These are phyloP conservation scores for Haplosporangium sp. DNA, from an alignment of 371 early-diverging fungal genomes.

Conservation along the genomic window DNA sequence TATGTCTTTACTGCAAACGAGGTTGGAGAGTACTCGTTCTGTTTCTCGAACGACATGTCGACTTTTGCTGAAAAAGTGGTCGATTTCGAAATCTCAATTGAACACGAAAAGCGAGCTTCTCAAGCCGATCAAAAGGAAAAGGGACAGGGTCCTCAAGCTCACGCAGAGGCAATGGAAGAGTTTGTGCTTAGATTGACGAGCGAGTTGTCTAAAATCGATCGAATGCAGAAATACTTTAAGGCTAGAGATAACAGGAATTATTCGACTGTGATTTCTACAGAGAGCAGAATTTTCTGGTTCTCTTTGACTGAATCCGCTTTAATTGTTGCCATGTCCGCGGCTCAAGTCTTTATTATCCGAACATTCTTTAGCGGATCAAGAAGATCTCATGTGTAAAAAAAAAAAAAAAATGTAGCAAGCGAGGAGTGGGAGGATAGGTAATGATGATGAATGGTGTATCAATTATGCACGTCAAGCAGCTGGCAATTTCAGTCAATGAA, in stretches of 20 bases:
- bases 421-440: background rate
- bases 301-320: conserved; percentile 77
- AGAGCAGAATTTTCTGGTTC: conserved; percentile 90
- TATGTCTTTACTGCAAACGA: conserved; percentile 85
- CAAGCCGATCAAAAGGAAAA: conserved; percentile 54
- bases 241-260: conserved; percentile 92
- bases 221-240: conserved; percentile 87
- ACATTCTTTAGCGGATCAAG: conserved; percentile 78
- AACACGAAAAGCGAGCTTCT: conserved; percentile 74
- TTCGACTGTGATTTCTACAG: conserved; percentile 86
- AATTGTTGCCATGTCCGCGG: conserved; percentile 82
- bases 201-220: conserved; percentile 69
- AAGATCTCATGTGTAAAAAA: conserved; percentile 37
- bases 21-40: conserved; percentile 91
- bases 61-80: conserved; percentile 91
- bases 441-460: background rate
- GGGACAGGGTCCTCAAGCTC: conserved; percentile 54
- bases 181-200: conserved; percentile 65
- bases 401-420: background rate
- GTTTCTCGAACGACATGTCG: conserved; percentile 92
- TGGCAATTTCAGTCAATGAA: no score
- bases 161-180: conserved; percentile 80
- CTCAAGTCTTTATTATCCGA: conserved; percentile 90
- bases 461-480: no score
- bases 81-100: conserved; percentile 91